Conservation (phyloP, 306 rosid species). For the Prunus salicina region DNA sequence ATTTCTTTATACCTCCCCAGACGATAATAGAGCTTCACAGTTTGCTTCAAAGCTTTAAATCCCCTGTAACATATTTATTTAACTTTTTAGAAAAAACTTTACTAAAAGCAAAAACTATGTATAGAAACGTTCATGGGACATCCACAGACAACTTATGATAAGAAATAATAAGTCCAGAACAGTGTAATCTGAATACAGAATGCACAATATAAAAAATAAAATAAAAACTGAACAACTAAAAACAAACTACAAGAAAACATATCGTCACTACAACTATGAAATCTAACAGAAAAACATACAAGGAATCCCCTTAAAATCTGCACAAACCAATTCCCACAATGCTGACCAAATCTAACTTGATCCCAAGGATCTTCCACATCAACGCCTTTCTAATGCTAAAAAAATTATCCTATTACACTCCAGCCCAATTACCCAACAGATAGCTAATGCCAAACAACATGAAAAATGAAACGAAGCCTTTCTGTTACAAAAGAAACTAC, state of each 20-base stretch:
- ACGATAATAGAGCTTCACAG: conserved; percentile 92
- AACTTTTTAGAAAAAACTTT: no score
- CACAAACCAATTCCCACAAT: neutral
- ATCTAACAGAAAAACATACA: neutral
- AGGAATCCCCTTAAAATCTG: neutral
- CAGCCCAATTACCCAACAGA: neutral
- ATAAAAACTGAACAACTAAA: neutral
- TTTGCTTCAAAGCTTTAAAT: conserved; percentile 93
- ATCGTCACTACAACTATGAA: neutral
- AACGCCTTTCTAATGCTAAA: neutral
- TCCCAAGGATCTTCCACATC: neutral
- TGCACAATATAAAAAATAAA: neutral
- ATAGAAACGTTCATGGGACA: neutral
- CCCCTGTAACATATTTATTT: conserved; percentile 52
- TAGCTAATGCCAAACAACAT: neutral
- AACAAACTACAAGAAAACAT: neutral
- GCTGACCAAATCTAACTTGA: neutral
- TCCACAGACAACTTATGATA: neutral
- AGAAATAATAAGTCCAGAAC: neutral
- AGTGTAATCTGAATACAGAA: neutral
- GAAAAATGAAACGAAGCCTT: neutral
- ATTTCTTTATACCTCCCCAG: conserved; percentile 86
- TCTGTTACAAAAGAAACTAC: neutral
- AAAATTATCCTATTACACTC: neutral
- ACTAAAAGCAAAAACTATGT: neutral